Conservation (phyloP, 305 asterid genomes). For the Solanum hybrid region DNA sequence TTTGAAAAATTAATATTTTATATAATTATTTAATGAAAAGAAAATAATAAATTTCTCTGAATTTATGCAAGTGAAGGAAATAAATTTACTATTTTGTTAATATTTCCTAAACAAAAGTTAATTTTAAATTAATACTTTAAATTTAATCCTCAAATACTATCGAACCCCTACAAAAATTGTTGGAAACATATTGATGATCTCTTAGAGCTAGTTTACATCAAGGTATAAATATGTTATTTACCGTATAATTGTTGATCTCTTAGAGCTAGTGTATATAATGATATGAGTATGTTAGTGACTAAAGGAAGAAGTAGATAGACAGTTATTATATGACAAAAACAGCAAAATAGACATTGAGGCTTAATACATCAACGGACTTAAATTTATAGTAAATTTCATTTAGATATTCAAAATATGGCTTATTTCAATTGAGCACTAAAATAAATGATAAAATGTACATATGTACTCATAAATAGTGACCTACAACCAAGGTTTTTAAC, state of each 20-base stretch:
- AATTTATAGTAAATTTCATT: too few species aligned
- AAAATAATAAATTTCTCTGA: background rate
- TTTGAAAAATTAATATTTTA: background rate
- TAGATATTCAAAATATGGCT: background rate
- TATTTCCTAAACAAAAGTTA: background rate
- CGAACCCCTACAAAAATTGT: background rate
- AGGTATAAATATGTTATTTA: background rate
- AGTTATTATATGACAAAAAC: background rate
- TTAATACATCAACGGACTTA: background rate
- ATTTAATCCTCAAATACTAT: too few species aligned
- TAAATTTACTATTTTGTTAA: background rate
- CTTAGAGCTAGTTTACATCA: background rate
- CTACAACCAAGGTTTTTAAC: background rate
- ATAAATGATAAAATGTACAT: too few species aligned
- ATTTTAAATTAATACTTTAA: background rate
- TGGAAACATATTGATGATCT: background rate
- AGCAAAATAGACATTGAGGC: background rate
- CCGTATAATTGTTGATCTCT: background rate
- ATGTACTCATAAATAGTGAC: too few species aligned
- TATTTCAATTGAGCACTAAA: background rate
- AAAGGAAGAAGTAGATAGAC: too few species aligned
- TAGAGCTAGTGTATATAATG: too few species aligned
- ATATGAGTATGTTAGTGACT: too few species aligned
- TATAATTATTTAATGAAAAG: background rate
- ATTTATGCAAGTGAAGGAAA: background rate